Evolutionary conservation across 208 protist genomes (phyloP), one percentile per base, ranked within the genome.

Genomic region (Trypanosomatidae sp.): DNA sequence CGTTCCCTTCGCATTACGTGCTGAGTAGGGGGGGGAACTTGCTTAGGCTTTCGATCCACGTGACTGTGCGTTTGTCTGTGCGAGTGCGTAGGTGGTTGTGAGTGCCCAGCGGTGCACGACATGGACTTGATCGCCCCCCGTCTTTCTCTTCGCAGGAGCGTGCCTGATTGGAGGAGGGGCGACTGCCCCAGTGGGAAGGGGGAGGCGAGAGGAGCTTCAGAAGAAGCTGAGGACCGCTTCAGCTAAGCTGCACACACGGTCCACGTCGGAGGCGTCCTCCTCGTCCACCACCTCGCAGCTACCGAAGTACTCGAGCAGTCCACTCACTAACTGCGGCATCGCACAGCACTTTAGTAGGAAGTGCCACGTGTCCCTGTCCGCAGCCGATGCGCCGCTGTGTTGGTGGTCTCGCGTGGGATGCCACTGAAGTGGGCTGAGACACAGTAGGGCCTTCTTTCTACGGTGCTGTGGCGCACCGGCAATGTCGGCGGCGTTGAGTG

Each of bases 241-340:
- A 22, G 72, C 67, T 25, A 82, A 41, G 0, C 43, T 30, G 62
- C 77, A 77, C 62, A 82, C 72, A 19, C 72, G 74, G 30, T 66
- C 58, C 68, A 76, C 71, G 12, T 77, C 72, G n/a, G 62, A 67
- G 12, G 73, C 80, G 28, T 84, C 76, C 17, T 65, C 53, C 33
- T 77, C 74, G 30, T 77, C 53, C 50, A 71, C 62, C 28, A 73
- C 58, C 19, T 81, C 75, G 6, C 80, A 74, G 28, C 13, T 49
- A 15, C n/a, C 1, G 39, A 83, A 79, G 66, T 83, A 86, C 33
- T 76, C 73, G 25, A 73, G 50, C 33, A 87, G 22, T n/a, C 85
- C 75, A 30, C 62, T 76, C 36, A 85, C 71, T 7, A 87, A 62
- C 73, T 90, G 85, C 66, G 85, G 85, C 6, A 90, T 13, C 55